These are phyloP conservation scores for Aspergillus ochraceoroseus DNA, from an alignment of 2,329 filamentous ascomycete genomes.

Conservation along the genomic window DNA sequence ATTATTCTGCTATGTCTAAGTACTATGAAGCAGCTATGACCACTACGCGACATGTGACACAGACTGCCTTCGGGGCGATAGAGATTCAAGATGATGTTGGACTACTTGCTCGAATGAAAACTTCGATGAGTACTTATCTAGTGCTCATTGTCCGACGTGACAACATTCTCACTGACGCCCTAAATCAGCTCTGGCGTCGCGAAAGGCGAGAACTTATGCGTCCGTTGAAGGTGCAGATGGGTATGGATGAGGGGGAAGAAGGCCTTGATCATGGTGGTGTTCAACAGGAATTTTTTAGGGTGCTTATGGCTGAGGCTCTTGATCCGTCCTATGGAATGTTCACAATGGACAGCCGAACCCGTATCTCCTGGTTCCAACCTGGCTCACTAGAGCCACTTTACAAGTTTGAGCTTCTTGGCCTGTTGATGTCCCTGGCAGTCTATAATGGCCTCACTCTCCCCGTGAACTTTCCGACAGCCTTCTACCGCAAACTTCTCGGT, in stretches of 20 bases:
- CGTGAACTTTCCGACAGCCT: constrained; percentile 75
- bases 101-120: constrained; percentile 59
- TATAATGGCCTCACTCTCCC: constrained; percentile 92
- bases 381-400: constrained; percentile 75
- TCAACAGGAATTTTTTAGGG: constrained; percentile 90
- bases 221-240: constrained; percentile 82
- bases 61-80: constrained; percentile 43
- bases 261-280: constrained; percentile 92
- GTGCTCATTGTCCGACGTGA: constrained; percentile 65
- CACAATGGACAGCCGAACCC: constrained; percentile 67
- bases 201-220: constrained; percentile 75
- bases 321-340: constrained; percentile 73
- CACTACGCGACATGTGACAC: constrained; percentile 43
- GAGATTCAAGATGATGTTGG: constrained; percentile 55
- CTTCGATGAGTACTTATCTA: constrained; percentile 65
- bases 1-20: constrained; percentile 79
- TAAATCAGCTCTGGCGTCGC: constrained; percentile 85
- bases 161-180: constrained; percentile 64
- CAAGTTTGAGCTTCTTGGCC: constrained; percentile 83
- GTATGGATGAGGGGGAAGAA: constrained; percentile 75
- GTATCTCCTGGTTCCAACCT: constrained; percentile 83
- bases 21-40: constrained; percentile 64
- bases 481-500: constrained; percentile 75
- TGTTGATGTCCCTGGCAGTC: constrained; percentile 82
- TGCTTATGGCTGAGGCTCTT: constrained; percentile 74